Evolutionary conservation across 768 basidiomycete genomes (phyloP).

Genomic region (Phanerochaete sordida): DNA sequence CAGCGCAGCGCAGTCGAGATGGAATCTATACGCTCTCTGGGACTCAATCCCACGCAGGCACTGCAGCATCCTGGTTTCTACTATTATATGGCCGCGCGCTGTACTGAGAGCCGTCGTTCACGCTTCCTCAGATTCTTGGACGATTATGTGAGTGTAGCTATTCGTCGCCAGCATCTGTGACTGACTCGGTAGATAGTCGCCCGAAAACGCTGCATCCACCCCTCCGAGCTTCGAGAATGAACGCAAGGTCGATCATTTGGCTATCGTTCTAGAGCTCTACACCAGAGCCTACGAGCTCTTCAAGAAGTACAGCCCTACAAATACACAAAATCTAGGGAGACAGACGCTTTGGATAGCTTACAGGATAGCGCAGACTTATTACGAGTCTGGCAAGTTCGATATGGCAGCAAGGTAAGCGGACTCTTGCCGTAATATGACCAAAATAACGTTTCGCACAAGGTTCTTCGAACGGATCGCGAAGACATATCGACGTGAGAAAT

Average conservation of each 20-base stretch:
- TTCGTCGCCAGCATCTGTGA: background rate
- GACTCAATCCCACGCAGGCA: slow-evolving; percentile 76
- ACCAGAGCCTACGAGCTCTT: slow-evolving; percentile 93
- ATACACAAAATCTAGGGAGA: slow-evolving; percentile 59
- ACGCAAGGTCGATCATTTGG: slow-evolving; percentile 87
- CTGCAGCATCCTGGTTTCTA: slow-evolving; percentile 93
- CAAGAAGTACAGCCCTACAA: slow-evolving; percentile 62
- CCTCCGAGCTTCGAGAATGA: slow-evolving; percentile 85
- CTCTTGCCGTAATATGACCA: background rate
- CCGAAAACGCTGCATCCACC: slow-evolving; percentile 10
- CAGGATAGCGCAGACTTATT: slow-evolving; percentile 86
- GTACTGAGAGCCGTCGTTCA: slow-evolving; percentile 72
- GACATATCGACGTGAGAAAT: slow-evolving; percentile 83
- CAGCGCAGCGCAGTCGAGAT: slow-evolving; percentile 39
- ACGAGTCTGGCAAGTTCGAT: slow-evolving; percentile 75
- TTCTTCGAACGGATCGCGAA: slow-evolving; percentile 93
- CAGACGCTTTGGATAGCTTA: slow-evolving; percentile 89
- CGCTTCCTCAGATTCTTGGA: slow-evolving; percentile 60
- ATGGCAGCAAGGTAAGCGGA: slow-evolving; percentile 74
- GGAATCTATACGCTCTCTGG: slow-evolving; percentile 59
- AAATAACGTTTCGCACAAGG: slow-evolving; percentile 33
- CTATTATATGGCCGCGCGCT: slow-evolving; percentile 84
- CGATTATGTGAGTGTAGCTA: slow-evolving; percentile 43
- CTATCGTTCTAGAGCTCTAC: slow-evolving; percentile 86
- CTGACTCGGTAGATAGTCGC: background rate